Evolutionary conservation across 768 basidiomycete species (phyloP).

Genomic region (Rhodosporidiobolus odoratus): DNA sequence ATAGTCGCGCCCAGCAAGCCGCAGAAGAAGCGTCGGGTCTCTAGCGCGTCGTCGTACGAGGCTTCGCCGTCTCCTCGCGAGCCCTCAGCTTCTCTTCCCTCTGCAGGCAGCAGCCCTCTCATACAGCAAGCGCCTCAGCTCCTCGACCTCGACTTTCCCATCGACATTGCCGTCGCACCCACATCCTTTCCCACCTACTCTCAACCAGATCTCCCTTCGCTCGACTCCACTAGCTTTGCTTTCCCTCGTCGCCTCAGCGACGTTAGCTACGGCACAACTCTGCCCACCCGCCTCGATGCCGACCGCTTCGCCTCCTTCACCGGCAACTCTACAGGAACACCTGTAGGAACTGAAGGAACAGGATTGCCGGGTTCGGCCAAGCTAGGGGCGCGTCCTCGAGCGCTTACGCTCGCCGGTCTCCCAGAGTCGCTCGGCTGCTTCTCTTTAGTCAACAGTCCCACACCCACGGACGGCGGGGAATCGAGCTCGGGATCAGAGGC

Average conservation of each 20-base stretch:
- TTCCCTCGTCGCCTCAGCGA: conserved; percentile 29
- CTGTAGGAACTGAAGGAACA: not conserved
- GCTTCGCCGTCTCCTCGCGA: conserved; percentile 4
- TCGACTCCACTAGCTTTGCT: conserved; percentile 29
- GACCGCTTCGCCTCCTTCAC: conserved; percentile 6
- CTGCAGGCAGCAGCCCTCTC: not conserved
- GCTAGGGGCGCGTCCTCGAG: conserved; percentile 12
- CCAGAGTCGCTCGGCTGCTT: conserved; percentile 34
- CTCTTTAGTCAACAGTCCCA: conserved; percentile 34
- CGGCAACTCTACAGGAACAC: not conserved
- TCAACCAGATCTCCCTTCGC: conserved; percentile 22
- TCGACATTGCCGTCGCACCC: conserved; percentile 6
- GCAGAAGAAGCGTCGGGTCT: conserved; percentile 13
- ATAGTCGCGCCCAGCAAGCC: conserved; percentile 25
- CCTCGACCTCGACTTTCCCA: conserved; percentile 14
- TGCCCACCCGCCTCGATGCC: conserved; percentile 14
- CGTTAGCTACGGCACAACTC: conserved; percentile 25
- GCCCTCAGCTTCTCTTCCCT: not conserved
- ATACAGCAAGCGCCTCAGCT: not conserved
- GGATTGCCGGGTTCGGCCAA: not conserved
- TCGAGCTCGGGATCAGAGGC: not conserved
- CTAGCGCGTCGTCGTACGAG: conserved; percentile 10
- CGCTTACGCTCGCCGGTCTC: conserved; percentile 31
- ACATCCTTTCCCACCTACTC: conserved; percentile 33
- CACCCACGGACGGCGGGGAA: not conserved